Conservation (phyloP, 2,329 filamentous ascomycete species). For the Hysterium pulicare region DNA sequence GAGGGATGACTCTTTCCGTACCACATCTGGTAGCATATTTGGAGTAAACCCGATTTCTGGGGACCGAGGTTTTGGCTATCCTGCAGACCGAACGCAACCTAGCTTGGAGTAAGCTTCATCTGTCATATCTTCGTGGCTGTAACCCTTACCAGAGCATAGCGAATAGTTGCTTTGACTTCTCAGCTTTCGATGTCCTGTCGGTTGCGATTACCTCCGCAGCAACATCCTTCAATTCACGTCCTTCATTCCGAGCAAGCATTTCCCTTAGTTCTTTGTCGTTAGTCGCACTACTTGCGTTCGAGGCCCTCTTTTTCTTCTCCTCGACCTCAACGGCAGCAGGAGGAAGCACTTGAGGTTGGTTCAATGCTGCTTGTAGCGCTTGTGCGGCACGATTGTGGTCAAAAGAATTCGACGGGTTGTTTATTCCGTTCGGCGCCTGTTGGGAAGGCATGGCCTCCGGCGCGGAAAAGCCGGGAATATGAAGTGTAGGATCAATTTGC, state of each 20-base stretch:
- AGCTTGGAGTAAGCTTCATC: slow-evolving; percentile 22
- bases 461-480: slow-evolving; percentile 26
- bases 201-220: slow-evolving; percentile 74
- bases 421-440: background rate
- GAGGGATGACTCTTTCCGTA: slow-evolving; percentile 85
- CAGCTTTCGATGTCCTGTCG: slow-evolving; percentile 75
- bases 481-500: slow-evolving; percentile 31
- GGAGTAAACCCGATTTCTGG: slow-evolving; percentile 88
- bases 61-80: slow-evolving; percentile 79
- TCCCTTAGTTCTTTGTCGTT: slow-evolving; percentile 80
- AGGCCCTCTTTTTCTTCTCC: slow-evolving; percentile 53
- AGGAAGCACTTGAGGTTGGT: slow-evolving; percentile 22
- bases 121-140: slow-evolving; percentile 9
- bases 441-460: slow-evolving; percentile 21
- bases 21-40: slow-evolving; percentile 92
- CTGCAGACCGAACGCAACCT: slow-evolving; percentile 74
- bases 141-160: slow-evolving; percentile 76
- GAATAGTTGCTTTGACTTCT: slow-evolving; percentile 80
- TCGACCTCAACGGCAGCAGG: slow-evolving; percentile 33
- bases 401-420: slow-evolving; percentile 10
- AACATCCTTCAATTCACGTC: slow-evolving; percentile 66
- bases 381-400: slow-evolving; percentile 21
- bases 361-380: slow-evolving; percentile 24
- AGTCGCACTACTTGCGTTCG: slow-evolving; percentile 68
- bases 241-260: slow-evolving; percentile 66